A percentile compares a stretch with the other conserved stretches of the same genome.
These are phyloP conservation scores for Hypholoma sublateritium DNA, from an alignment of 768 basidiomycete species.

Conservation along the genomic window DNA sequence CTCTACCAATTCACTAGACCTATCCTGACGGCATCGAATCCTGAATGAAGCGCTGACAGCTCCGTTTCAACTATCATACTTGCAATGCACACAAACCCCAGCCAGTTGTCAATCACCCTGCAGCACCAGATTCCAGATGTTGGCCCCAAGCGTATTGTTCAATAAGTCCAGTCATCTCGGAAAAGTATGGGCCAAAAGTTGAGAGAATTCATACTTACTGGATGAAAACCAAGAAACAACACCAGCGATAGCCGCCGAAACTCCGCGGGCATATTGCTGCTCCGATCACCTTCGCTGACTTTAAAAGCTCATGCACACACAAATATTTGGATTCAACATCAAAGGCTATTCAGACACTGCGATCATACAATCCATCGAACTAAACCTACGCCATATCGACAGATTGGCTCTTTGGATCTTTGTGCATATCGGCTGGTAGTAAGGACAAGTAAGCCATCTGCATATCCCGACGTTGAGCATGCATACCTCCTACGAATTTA, in stretches of 20 bases:
- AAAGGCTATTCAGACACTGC: slow-evolving; percentile 16
- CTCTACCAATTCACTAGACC: slow-evolving; percentile 20
- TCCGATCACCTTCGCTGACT: slow-evolving; percentile 34
- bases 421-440: slow-evolving; percentile 40
- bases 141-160: too few relatives aligned
- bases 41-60: slow-evolving; percentile 21
- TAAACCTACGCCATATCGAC: slow-evolving; percentile 12
- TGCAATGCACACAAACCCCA: not conserved
- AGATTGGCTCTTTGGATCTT: slow-evolving; percentile 26
- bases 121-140: not conserved
- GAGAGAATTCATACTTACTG: too few relatives aligned
- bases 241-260: slow-evolving; percentile 23
- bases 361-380: slow-evolving; percentile 12
- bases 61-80: slow-evolving; percentile 14
- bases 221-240: slow-evolving; percentile 1
- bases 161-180: too few relatives aligned
- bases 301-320: slow-evolving; percentile 20
- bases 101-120: slow-evolving; percentile 6
- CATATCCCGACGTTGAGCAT: not conserved
- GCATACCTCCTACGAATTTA: slow-evolving; percentile 61
- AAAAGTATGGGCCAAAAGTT: too few relatives aligned
- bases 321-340: slow-evolving; percentile 22
- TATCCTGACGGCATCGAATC: slow-evolving; percentile 23
- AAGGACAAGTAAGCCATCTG: slow-evolving; percentile 18
- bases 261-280: slow-evolving; percentile 27